Base-by-base conservation (phyloP, 768 basidiomycete genomes). In the Boletellus emodensis region DNA sequence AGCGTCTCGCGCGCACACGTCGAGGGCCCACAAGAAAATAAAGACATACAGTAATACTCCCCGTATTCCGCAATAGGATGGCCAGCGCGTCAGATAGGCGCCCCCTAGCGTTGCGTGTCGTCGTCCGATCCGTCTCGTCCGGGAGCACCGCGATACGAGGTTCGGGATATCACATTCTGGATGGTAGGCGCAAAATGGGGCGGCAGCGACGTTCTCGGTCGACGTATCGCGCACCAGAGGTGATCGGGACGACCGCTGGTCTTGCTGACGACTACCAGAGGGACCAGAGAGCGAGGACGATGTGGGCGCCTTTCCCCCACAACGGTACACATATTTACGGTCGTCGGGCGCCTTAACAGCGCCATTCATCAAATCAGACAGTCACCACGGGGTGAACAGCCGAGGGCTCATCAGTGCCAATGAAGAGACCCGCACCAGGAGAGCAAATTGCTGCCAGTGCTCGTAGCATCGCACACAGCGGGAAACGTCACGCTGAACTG, bases 171-270 rank as follows among this genome's bases (percentile, higher is more conserved):
- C 1, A 78, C 79, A 6, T 69, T 82, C 57, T 80, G 77, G 2
- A 74, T 60, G 0, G 70, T 68, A 5, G 89, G 87, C 10, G 87
- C 77, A 1, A n/a, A 1, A 14, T 12, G 13, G 87, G 80, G 14
- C 82, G 67, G 72, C 73, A 0, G 73, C 76, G 41, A 90, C 71
- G 38, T 70, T 75, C 3, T 68, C 71, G 7, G 68, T 77, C 0
- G 78, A 74, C 0, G 79, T 72, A 57, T 90, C 4, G 24, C 24
- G 90, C 13, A 88, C 78, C 1, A 87, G 22, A 90, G 60, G n/a
- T 80, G 76, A 59, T 83, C 83, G 1, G 82, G 78, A 6, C 82
- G 88, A 60, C 89, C 89, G 53, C 88, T 90, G 37, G 81, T 79
- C 64, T 85, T 74, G 12, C 83, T 84, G 52, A 42, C 50, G 18